Conservation (phyloP, 2,329 filamentous ascomycete genomes). For the Claviceps quebecensis region DNA sequence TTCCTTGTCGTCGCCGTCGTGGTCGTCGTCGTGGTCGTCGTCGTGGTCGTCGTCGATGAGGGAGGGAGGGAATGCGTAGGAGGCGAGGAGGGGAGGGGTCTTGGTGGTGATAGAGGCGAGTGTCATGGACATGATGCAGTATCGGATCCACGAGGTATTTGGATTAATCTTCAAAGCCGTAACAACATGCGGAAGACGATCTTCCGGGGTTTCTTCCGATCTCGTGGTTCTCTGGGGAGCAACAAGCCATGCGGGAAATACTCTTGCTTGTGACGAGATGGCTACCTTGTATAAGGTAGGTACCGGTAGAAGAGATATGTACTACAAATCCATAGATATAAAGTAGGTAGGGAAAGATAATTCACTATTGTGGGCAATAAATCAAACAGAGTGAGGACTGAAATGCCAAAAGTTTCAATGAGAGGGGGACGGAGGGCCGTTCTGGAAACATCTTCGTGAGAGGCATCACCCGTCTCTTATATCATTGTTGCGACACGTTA, state of each 20-base stretch:
- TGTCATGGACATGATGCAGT: slow-evolving; percentile 3
- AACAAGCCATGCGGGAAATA: neutral
- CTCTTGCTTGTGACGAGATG: neutral
- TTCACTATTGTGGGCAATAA: too few relatives aligned
- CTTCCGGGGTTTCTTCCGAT: neutral
- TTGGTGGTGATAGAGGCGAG: neutral
- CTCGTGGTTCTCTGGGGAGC: neutral
- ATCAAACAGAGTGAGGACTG: too few relatives aligned
- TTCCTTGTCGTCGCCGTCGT: neutral
- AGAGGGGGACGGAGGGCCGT: neutral
- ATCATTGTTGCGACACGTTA: neutral
- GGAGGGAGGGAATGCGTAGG: neutral
- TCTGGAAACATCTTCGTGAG: neutral
- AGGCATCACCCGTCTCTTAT: neutral
- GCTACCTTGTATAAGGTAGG: neutral
- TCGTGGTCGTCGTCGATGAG: neutral
- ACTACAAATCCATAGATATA: neutral
- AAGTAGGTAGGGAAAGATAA: neutral
- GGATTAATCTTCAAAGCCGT: neutral
- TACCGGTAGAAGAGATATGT: neutral
- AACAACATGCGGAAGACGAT: neutral
- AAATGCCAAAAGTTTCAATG: neutral
- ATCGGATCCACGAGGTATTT: neutral
- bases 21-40: neutral
- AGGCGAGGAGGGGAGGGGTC: neutral